Base-by-base conservation (phyloP, 306 rosid genomes). In the Quercus ilex region DNA sequence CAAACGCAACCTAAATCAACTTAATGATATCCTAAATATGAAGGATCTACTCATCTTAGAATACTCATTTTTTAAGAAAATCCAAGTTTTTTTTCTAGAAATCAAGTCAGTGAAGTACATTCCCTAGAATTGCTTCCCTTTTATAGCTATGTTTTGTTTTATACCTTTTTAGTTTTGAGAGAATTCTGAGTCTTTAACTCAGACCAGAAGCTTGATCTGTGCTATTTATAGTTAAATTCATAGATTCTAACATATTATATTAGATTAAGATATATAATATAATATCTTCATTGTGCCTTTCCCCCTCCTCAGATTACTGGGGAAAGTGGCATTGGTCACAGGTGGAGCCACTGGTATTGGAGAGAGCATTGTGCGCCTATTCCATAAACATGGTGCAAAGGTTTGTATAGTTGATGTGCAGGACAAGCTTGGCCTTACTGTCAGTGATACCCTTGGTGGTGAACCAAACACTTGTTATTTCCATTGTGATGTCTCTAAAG, bases 321-420 rank as follows among this genome's bases (percentile, higher is more conserved):
- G 95, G 73, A 94, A 92, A 83, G 99, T 94, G 82, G 97, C 99
- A 76, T 65, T 94, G 82, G 90, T 94, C 20, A 92, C 99, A 0
- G 97, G 99, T 5, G 97, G 99, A 55, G 99, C 99, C 64, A 69
- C 87, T 23, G 98, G 98, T 53, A 92, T 94, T 67, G 98, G 98
- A 55, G 97, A 91, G 83, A 88, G 93, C 89, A 89, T 94, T 23
- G 89, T 82, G 8, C 92, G 90, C 19, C 83, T 92, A 35, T 90
- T 94, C 83, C 90, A 85, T 38, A 63, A 11, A 26, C 97, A 94
- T 15, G 98, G 97, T 57, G 97, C 98, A 43, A 92, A 92, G 85
- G 83, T 94, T 15, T 92, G 97, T 71, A 63, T 92, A 28, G 97
- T 83, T 19, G 98, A 94, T 59, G 51, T 92, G 33, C 95, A 92